Base-by-base conservation (phyloP, 495 filamentous ascomycete genomes). In the Hyaloscypha hepaticicola region DNA sequence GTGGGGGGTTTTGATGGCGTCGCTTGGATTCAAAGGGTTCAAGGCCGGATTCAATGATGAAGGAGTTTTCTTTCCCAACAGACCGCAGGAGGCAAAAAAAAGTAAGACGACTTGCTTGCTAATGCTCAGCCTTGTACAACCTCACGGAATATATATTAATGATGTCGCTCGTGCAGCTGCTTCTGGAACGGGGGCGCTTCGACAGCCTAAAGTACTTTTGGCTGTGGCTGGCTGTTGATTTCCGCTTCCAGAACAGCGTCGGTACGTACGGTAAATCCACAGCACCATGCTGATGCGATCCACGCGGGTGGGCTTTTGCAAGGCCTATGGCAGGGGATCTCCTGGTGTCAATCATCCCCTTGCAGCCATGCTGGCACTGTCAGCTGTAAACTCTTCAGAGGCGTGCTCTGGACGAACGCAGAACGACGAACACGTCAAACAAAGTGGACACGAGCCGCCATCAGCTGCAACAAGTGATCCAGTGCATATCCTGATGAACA, bases 291-390 rank as follows among this genome's bases (percentile, higher is more conserved):
- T 45, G 38, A 45, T 45, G 38, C 19, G 38, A 45, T 45, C 38
- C 19, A 16, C 38, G 38, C 38, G 38, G 38, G 38, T 45, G 38
- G 38, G 11, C 31, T 34, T 5, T 12, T 34, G 31, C 5, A 5
- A 12, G 31, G 31, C 31, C 38, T 45, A 16, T 45, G 14, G 38
- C 38, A 45, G 38, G 31, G 38, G 11, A 9, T 19, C 38, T 45
- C 38, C 38, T 45, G 38, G 38, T 45, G 38, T 45, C 38, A 45
- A 45, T 45, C 38, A 45, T 45, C 38, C 38, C 38, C 38, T 45
- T 45, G 38, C 38, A 45, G 38, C 38, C 14, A 14, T 45, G 38
- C 38, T 16, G 38, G 11, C 14, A 14, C 38, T 45, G 38, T 45
- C 38, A 45, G 38, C 38, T 45, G 38, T 45, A 19, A 45, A 19